A percentile compares a stretch with the other conserved stretches of the same genome.
phyloP scores from a whole-genome alignment of 1,284 basidiomycete species.

The Rhodotorula mucilaginosa region DNA sequence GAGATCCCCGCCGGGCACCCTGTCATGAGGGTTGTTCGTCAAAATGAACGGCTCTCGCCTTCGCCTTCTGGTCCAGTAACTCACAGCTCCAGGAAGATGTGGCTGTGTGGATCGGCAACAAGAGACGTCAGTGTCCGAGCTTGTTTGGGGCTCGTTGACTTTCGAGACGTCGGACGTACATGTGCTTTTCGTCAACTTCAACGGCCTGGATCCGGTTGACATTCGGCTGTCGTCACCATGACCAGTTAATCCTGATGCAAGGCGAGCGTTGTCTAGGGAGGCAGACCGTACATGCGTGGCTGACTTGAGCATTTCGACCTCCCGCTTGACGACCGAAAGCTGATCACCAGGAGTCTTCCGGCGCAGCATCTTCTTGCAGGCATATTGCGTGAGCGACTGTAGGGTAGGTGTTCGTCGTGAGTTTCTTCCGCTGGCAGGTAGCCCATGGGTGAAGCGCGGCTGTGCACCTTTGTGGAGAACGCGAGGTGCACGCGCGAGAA shows the following conservation, averaged over 20 bases:
- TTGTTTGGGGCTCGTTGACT: too few relatives aligned
- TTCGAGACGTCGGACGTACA: not conserved
- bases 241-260: too few relatives aligned
- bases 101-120: conserved; percentile 49
- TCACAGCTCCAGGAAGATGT: conserved; percentile 68
- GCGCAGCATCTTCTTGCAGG: conserved; percentile 72
- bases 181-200: conserved; percentile 58
- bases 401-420: not conserved
- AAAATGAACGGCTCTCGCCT: not conserved
- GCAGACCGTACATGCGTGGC: conserved; percentile 62
- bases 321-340: conserved; percentile 65
- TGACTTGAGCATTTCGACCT: conserved; percentile 67
- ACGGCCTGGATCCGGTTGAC: conserved; percentile 73
- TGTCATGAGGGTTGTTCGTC: not conserved
- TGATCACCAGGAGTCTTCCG: conserved; percentile 55
- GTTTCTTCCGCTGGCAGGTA: conserved; percentile 61
- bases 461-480: conserved; percentile 15
- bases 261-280: not conserved
- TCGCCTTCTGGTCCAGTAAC: not conserved
- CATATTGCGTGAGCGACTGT: conserved; percentile 65
- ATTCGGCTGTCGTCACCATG: conserved; percentile 60
- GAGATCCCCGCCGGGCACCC: conserved; percentile 70
- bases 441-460: not conserved
- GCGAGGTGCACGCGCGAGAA: conserved; percentile 51
- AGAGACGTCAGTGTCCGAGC: not conserved